Base-by-base conservation (phyloP, 495 filamentous ascomycete species). In the Aspergillus taichungensis region DNA sequence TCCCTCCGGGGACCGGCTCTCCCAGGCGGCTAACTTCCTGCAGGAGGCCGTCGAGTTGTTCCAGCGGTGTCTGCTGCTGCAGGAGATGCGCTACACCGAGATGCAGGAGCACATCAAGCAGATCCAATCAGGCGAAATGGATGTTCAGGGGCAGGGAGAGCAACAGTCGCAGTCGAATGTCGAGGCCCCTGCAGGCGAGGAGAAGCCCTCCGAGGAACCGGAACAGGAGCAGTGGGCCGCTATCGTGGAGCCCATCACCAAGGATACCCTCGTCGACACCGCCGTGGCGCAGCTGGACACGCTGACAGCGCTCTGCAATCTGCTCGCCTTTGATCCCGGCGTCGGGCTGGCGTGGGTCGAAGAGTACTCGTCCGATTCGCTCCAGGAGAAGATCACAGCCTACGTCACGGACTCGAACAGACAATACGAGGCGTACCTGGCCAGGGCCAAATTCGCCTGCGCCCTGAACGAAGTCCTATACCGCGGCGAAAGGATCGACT, bases 21-120 rank as follows among this genome's bases (percentile, higher is more conserved):
- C 58, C 45, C 61, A 66, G 43, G 68, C 67, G 6, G 59, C 72
- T 14, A 62, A 60, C 7, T 67, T 76, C 11, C 61, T 84, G 8
- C 72, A 82, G 50, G 80, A 85, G 56, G 74, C 82, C 0, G 56
- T 84, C 3, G 73, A 78, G 42, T 55, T 83, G 3, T 83, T 85
- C 47, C 76, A 82, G 38, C 61, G 71, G 30, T 85, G 83, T 57
- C 64, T 84, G 14, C 56, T 64, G 3, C 50, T 77, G 24, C 81
- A 84, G 62, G 76, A 83, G 51, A 52, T 66, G 42, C 70, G 73
- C 45, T 75, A 69, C 40, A 67, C 69, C n/a, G 69, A 80, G 50
- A 69, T 67, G 41, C 72, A 77, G 52, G 60, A 65, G 45, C 62
- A 72, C 36, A 57, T 68, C 24, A 60, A 61, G 32, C 54, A 57